Percentiles rank a stretch among this genome's conserved stretches.
These are phyloP conservation scores for Mariannaea sp. DNA, from an alignment of 2,329 filamentous ascomycete genomes.

Conservation along the genomic window DNA sequence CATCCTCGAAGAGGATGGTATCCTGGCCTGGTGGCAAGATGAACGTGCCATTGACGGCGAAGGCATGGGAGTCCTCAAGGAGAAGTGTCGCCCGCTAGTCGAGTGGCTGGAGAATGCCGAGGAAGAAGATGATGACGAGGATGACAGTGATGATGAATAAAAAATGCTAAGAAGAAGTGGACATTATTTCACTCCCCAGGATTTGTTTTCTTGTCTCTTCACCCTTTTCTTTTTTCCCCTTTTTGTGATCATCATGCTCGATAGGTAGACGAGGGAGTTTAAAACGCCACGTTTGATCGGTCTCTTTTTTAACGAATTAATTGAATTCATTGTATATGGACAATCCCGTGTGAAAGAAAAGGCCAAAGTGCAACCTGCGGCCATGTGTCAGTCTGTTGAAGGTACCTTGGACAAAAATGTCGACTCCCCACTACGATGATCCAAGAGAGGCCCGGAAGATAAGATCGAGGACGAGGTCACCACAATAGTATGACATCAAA, in stretches of 20 bases:
- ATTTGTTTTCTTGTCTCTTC: too few species aligned
- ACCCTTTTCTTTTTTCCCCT: too few species aligned
- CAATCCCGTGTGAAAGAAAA: too few species aligned
- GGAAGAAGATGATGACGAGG: slow-evolving; percentile 70
- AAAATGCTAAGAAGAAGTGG: too few species aligned
- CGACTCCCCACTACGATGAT: too few species aligned
- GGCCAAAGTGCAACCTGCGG: too few species aligned
- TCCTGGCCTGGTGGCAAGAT: slow-evolving; percentile 87
- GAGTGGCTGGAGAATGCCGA: slow-evolving; percentile 82
- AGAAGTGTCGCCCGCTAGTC: slow-evolving; percentile 77
- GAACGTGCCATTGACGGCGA: slow-evolving; percentile 68
- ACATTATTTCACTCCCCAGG: too few species aligned
- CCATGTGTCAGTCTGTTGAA: too few species aligned
- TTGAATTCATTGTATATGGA: background rate
- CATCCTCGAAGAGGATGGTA: slow-evolving; percentile 85
- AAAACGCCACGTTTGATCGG: background rate
- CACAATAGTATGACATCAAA: too few species aligned
- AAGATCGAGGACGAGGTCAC: too few species aligned
- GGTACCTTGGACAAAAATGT: too few species aligned
- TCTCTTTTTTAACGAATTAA: background rate
- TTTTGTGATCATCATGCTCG: background rate
- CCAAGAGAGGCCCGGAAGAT: too few species aligned
- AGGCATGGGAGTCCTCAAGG: slow-evolving; percentile 71
- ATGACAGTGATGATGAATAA: slow-evolving; percentile 48
- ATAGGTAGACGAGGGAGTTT: slow-evolving; percentile 5